A percentile compares a stretch with the other conserved stretches of the same genome.
Conservation (phyloP, 345 rosid species). For the Hevea brasiliensis region DNA sequence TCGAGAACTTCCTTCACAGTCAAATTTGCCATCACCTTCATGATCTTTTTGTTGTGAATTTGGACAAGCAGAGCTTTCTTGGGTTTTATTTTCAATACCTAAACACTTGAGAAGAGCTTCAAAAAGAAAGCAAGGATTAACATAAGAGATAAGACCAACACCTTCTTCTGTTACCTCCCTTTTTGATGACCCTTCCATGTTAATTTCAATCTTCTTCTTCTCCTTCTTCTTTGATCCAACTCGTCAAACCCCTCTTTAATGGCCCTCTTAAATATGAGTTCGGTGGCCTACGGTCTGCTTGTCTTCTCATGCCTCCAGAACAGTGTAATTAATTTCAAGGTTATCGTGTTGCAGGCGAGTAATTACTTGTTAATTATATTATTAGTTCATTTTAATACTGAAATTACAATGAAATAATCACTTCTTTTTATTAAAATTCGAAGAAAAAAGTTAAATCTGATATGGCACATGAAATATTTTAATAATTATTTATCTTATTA, state of each 20-base stretch:
- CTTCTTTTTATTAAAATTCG: too few relatives aligned
- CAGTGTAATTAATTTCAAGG: too few relatives aligned
- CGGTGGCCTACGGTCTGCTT: neutral
- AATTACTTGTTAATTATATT: too few relatives aligned
- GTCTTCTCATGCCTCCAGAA: neutral
- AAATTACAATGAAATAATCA: too few relatives aligned
- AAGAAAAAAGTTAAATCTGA: too few relatives aligned
- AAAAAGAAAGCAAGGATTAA: neutral
- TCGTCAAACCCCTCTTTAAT: neutral
- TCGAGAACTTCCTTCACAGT: neutral
- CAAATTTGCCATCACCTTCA: neutral
- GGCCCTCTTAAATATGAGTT: neutral
- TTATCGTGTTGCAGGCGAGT: too few relatives aligned
- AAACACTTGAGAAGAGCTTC: slow-evolving; percentile 19
- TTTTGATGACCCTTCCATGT: neutral
- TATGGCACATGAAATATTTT: too few relatives aligned
- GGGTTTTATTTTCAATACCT: slow-evolving; percentile 14
- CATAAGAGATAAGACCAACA: neutral
- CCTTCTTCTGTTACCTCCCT: neutral
- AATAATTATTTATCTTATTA: too few relatives aligned
- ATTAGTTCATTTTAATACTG: too few relatives aligned
- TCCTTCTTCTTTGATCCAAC: too few relatives aligned
- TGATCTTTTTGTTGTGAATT: slow-evolving; percentile 5
- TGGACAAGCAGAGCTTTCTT: neutral
- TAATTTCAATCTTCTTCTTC: neutral